Conservation (phyloP, 768 basidiomycete species). For the Multifurca ochricompacta region DNA sequence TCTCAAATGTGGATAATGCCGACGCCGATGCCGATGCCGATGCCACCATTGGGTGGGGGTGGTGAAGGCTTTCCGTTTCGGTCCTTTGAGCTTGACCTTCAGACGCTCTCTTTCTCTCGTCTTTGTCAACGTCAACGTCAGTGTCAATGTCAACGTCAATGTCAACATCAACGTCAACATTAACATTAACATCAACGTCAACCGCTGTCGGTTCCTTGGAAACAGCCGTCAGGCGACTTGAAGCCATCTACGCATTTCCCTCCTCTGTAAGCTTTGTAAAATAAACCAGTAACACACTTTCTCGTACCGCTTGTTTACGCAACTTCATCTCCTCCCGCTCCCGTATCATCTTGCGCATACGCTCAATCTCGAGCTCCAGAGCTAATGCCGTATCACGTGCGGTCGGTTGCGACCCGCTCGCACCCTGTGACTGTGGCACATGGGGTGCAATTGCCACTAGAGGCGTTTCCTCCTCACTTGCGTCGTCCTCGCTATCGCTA, state of each 20-base stretch:
- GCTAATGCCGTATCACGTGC: conserved; percentile 32
- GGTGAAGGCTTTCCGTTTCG: no score
- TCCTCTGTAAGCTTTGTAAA: not conserved
- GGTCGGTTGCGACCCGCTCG: conserved; percentile 31
- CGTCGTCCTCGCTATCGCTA: conserved; percentile 61
- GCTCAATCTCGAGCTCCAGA: conserved; percentile 66
- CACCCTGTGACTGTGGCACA: not conserved
- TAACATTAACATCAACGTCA: no score
- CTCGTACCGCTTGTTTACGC: conserved; percentile 43
- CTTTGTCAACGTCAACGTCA: no score
- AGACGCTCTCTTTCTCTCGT: no score
- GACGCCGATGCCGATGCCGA: no score
- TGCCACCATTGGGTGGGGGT: no score
- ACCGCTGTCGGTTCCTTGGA: conserved; percentile 3
- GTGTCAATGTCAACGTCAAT: no score
- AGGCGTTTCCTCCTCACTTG: conserved; percentile 37
- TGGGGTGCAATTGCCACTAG: not conserved
- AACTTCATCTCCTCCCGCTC: conserved; percentile 44
- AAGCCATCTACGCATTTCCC: not conserved
- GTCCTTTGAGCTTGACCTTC: no score
- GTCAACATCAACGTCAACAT: no score
- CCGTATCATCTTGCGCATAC: conserved; percentile 66
- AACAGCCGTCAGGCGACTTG: conserved; percentile 11
- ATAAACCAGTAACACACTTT: conserved; percentile 19
- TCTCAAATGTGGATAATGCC: not conserved